Percentiles rank a stretch among this genome's conserved stretches.
Evolutionary conservation across 495 filamentous ascomycete species (phyloP).

Genomic region (Tuber umbilicatum): DNA sequence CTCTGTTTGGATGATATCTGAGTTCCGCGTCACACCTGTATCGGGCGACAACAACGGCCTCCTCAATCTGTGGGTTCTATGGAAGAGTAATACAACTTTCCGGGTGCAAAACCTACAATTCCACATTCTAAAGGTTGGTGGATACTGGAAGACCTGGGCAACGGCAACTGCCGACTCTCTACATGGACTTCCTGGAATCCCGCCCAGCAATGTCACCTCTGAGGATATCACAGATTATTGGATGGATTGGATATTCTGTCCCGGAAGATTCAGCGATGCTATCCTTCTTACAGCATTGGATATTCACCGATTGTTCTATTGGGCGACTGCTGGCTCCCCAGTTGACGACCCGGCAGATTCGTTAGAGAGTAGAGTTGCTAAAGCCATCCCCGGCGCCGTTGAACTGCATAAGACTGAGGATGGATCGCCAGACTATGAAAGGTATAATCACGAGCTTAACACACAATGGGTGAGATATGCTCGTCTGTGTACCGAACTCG

Average conservation of each 20-base stretch:
- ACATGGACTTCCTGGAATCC: constrained; percentile 51
- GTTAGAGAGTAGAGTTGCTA: constrained; percentile 33
- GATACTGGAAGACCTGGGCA: constrained; percentile 69
- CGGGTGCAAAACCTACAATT: constrained; percentile 61
- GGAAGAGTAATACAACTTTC: constrained; percentile 76
- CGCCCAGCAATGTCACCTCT: constrained; percentile 54
- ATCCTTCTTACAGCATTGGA: constrained; percentile 63
- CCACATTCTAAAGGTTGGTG: constrained; percentile 49
- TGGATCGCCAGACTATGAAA: constrained; percentile 64
- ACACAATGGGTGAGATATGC: constrained; percentile 86
- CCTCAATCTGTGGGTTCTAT: constrained; percentile 74
- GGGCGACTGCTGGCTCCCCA: constrained; percentile 34
- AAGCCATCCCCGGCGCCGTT: constrained; percentile 33
- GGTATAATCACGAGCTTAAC: constrained; percentile 63
- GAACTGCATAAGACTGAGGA: constrained; percentile 40
- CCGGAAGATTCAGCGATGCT: constrained; percentile 65
- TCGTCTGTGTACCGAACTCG: constrained; percentile 73
- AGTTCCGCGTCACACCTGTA: constrained; percentile 63
- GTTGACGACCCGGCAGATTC: constrained; percentile 28
- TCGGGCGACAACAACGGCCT: constrained; percentile 36
- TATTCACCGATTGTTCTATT: constrained; percentile 26
- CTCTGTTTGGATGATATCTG: constrained; percentile 79
- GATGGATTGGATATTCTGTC: constrained; percentile 70
- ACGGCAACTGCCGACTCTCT: constrained; percentile 60
- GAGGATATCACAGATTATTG: constrained; percentile 59